Conservation (phyloP, 2,329 filamentous ascomycete genomes). For the Claviceps digitariae region DNA sequence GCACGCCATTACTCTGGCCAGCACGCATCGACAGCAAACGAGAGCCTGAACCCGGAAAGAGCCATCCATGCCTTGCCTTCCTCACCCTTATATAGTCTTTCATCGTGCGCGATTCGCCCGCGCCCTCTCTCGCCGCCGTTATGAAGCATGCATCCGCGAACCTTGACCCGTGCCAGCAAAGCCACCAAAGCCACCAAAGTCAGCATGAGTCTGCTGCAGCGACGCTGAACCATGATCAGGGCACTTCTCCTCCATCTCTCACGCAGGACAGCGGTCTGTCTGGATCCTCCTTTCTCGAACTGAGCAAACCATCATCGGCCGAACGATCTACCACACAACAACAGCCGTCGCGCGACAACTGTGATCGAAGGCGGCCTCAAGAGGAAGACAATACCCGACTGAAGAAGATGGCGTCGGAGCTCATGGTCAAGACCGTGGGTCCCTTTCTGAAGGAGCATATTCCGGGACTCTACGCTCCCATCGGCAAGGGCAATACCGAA, state of each 20-base stretch:
- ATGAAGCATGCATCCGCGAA: conserved; percentile 3
- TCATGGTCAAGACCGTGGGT: conserved; percentile 65
- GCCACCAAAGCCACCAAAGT: not conserved
- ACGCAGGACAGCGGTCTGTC: not conserved
- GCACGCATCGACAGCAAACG: not conserved
- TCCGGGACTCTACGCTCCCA: conserved; percentile 72
- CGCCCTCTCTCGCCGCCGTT: not conserved
- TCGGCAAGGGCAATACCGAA: conserved; percentile 40
- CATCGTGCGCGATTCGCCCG: not conserved
- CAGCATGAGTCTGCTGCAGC: conserved; percentile 2
- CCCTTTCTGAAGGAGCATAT: conserved; percentile 89
- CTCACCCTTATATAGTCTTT: not conserved
- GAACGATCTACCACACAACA: conserved; percentile 6
- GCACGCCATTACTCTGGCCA: conserved; percentile 3
- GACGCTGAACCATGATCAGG: not conserved
- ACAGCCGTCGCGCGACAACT: conserved; percentile 28
- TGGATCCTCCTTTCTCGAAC: not conserved
- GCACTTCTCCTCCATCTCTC: not conserved
- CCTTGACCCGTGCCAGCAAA: not conserved
- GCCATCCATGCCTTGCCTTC: not conserved
- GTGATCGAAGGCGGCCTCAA: conserved; percentile 35
- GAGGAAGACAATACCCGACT: conserved; percentile 36
- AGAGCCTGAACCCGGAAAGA: not conserved
- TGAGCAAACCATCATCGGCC: conserved; percentile 3
- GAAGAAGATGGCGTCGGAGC: conserved; percentile 46